phyloP scores from a whole-genome alignment of 2,329 filamentous ascomycete genomes.

The Cladosporium sp. region DNA sequence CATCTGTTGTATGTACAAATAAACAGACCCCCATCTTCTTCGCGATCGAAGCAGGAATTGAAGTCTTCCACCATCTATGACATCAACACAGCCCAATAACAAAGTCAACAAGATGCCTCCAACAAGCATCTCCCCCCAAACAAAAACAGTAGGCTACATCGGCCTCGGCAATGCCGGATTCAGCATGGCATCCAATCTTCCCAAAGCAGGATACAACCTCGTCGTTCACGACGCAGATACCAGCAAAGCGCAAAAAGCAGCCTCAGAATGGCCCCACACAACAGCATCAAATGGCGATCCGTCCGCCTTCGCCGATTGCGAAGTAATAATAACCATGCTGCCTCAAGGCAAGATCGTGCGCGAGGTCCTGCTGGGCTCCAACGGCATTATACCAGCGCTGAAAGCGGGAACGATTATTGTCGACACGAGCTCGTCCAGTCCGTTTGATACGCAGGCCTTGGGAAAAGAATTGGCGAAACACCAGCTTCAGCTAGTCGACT shows the following conservation, averaged over 20 bases:
- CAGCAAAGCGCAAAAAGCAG: constrained; percentile 21
- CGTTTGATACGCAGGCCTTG: constrained; percentile 32
- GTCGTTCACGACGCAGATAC: constrained; percentile 31
- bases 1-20: too few species aligned
- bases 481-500: constrained; percentile 32
- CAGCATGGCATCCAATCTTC: constrained; percentile 33
- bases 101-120: neutral
- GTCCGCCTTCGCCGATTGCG: constrained; percentile 29
- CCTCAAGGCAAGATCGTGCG: constrained; percentile 34
- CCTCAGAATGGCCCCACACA: constrained; percentile 27
- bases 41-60: too few species aligned
- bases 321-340: constrained; percentile 35
- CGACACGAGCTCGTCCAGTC: constrained; percentile 34
- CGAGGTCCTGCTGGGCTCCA: constrained; percentile 29
- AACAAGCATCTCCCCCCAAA: constrained; percentile 10
- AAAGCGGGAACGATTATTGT: constrained; percentile 32
- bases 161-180: constrained; percentile 33
- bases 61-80: too few species aligned
- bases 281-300: constrained; percentile 23
- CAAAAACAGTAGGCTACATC: constrained; percentile 32
- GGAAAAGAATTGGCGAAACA: constrained; percentile 30
- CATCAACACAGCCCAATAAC: neutral
- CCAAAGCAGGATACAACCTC: constrained; percentile 30
- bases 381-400: constrained; percentile 27
- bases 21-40: too few species aligned